Evolutionary conservation across 2,329 filamentous ascomycete genomes (phyloP), one percentile per base, ranked within the genome.

Genomic region (Ophiosphaerella narmari): DNA sequence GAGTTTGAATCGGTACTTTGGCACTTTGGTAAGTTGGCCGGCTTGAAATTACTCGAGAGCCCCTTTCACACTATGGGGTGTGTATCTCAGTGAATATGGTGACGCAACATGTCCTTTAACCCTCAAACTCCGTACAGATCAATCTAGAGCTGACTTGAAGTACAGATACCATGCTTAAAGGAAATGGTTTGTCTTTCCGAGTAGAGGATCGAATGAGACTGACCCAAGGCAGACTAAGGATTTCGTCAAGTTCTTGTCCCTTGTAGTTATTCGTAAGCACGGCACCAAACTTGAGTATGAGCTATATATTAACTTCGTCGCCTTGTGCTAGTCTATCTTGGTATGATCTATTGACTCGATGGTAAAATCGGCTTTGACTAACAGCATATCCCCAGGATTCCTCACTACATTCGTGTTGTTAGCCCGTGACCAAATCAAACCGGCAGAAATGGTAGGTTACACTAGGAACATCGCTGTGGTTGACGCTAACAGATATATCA

Each of bases 1-100:
- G 55, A 93, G 89, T 68, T 74, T 97, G 57, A 91, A 91, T 63
- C 90, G 90, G 1, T 96, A 95, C 70, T 97, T 94, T 82, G 92
- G 90, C 36, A 94, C 89, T 1, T 74, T 94, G 41, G 77, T 80
- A 66, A 65, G 74, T 63, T 21, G 18, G 18, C 18, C 18, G 18
- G 18, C 18, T 21, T 21, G 18, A 21, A 21, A 21, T 21, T 21
- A 21, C 18, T 21, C 18, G 18, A 21, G 18, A 21, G 18, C 18
- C 18, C 4, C 18, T 21, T 21, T 21, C 18, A 21, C 26, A n/a
- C 14, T 3, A 14, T 35, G 33, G 33, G 18, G 18, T 5, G 4
- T 21, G 18, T 21, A 21, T 5, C 18, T 21, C 18, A 5, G 4
- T 21, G 18, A 35, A n/a, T 7, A 11, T 35, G 13, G 33, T 13